Evolutionary conservation across 2,329 filamentous ascomycete species (phyloP), one percentile per base, ranked within the genome.

Genomic region (Paramyrothecium sp.): DNA sequence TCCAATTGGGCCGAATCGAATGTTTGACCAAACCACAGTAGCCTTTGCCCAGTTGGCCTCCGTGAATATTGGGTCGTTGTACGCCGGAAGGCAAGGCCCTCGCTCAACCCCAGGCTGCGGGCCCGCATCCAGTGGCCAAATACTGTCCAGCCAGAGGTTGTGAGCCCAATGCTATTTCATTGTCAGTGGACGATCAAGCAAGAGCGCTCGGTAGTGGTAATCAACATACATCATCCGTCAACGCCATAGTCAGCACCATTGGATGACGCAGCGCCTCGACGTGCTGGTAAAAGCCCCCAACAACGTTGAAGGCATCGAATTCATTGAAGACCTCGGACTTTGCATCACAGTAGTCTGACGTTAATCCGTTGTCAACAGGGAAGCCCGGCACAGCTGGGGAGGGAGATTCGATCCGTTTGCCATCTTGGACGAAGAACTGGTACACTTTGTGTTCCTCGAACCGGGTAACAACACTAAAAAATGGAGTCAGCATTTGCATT

Each of bases 221-320:
- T 44, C 48, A 34, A 65, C 67, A 56, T 59, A 69, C 68, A 59
- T 78, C 75, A 56, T 75, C 71, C 80, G 80, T 83, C 57, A 87
- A 73, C n/a, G 77, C 80, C 78, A 89, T 79, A 62, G 87, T 85
- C 16, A 89, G 78, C 30, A 88, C 85, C 84, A 89, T 86, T 33
- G 85, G 85, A 33, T 77, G 64, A 3, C 71, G 68, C 41, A 89
- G 71, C 21, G 83, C 85, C 2, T 74, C 67, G 59, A 78, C 77
- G 79, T 89, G 84, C 48, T 71, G 71, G 3, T 74, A 67, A 60
- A 87, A 69, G 23, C 86, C 87, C 53, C 86, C 86, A 48, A 82
- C 74, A n/a, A 74, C 66, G 47, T 73, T 68, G 73, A 86, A 89
- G 54, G 74, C 69, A 46, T 74, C 73, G 38, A 61, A 61, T 67